Percentiles rank a stretch among this genome's conserved stretches.
Evolutionary conservation across 768 basidiomycete species (phyloP).

Genomic region (Calocybe indica): DNA sequence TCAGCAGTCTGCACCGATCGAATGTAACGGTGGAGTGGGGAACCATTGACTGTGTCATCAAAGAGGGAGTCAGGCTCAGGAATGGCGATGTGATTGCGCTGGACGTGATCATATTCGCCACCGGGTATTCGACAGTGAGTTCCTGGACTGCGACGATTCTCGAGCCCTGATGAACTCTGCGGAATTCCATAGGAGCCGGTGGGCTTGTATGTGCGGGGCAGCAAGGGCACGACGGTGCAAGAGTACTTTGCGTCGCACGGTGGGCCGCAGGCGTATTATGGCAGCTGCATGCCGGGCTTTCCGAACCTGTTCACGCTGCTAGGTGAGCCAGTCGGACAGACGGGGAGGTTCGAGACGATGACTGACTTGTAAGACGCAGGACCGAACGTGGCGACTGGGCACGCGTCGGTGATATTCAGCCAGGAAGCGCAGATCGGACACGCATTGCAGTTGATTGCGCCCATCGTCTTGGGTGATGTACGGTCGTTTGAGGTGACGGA

Average conservation of each 20-base stretch:
- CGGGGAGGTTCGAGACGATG: not conserved
- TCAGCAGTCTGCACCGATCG: slow-evolving; percentile 42
- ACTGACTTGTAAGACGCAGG: slow-evolving; percentile 20
- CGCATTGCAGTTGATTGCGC: slow-evolving; percentile 44
- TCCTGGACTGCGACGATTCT: not conserved
- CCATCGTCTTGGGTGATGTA: slow-evolving; percentile 40
- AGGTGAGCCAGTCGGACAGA: slow-evolving; percentile 22
- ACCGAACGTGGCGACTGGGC: slow-evolving; percentile 53
- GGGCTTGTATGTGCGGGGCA: slow-evolving; percentile 35
- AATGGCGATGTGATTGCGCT: slow-evolving; percentile 43
- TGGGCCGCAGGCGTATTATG: slow-evolving; percentile 48
- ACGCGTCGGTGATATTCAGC: slow-evolving; percentile 51
- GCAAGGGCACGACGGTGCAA: slow-evolving; percentile 30
- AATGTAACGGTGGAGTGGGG: slow-evolving; percentile 51
- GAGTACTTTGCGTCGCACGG: slow-evolving; percentile 44
- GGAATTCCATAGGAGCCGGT: slow-evolving; percentile 25
- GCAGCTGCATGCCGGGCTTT: slow-evolving; percentile 48
- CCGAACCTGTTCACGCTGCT: slow-evolving; percentile 46
- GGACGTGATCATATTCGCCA: slow-evolving; percentile 54
- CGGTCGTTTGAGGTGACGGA: slow-evolving; percentile 45
- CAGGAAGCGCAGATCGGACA: slow-evolving; percentile 52
- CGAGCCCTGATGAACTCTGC: not conserved
- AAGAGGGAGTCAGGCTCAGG: slow-evolving; percentile 43
- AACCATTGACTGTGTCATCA: slow-evolving; percentile 39
- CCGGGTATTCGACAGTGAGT: slow-evolving; percentile 40